A percentile compares a stretch with the other conserved stretches of the same genome.
Evolutionary conservation across 306 rosid species (phyloP).

Genomic region (Pyrus communis): DNA sequence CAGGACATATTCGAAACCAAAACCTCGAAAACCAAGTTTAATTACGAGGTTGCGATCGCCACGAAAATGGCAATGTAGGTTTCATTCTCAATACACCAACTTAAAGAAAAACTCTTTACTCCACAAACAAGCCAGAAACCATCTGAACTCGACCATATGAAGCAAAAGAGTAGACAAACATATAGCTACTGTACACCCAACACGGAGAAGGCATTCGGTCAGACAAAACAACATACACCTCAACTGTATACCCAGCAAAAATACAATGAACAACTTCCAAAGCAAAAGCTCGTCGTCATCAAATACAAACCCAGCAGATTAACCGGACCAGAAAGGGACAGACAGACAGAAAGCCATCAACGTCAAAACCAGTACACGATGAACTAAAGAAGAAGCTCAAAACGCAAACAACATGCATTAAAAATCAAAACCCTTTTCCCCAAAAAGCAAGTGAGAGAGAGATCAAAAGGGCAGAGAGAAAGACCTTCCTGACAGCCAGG

Average conservation of each 20-base stretch:
- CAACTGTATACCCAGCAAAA: conserved; percentile 17
- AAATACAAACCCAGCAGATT: conserved; percentile 28
- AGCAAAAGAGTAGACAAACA: conserved; percentile 6
- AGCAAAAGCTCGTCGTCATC: conserved; percentile 10
- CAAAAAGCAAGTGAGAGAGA: conserved; percentile 8
- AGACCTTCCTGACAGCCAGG: conserved; percentile 98
- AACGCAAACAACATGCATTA: conserved; percentile 27
- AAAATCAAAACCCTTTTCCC: conserved; percentile 14
- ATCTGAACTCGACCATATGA: conserved; percentile 21
- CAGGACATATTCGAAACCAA: not conserved
- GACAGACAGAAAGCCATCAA: conserved; percentile 27
- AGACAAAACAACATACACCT: conserved; percentile 73
- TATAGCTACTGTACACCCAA: not conserved
- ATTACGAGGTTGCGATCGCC: not conserved
- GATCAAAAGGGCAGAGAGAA: conserved; percentile 10
- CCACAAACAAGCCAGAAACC: conserved; percentile 13
- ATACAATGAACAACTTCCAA: conserved; percentile 2
- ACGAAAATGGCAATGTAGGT: conserved; percentile 11
- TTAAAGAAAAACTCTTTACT: conserved; percentile 5
- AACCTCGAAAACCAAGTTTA: conserved; percentile 10
- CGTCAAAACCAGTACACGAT: conserved; percentile 39
- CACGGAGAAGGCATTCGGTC: conserved; percentile 27
- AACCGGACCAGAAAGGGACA: conserved; percentile 19
- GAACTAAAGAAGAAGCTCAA: conserved; percentile 11
- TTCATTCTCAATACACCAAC: conserved; percentile 5